Conservation (phyloP, 352 stramenopile genomes). For the Phytophthora cryptogea region DNA sequence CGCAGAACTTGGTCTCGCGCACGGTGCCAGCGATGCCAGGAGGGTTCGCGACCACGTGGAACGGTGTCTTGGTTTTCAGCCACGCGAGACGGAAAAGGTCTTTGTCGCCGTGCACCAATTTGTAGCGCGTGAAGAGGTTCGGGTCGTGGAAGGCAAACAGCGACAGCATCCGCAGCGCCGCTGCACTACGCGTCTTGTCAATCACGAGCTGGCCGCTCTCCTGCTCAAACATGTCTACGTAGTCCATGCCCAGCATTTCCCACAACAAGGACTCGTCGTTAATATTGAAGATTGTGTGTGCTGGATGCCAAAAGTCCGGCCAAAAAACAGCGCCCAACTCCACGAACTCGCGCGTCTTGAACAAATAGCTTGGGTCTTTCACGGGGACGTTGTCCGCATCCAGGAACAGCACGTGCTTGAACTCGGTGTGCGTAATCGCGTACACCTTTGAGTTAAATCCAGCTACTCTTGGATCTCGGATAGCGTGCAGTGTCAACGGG, state of each 20-base stretch:
- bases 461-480: constrained; percentile 30
- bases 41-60: constrained; percentile 56
- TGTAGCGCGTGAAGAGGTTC: constrained; percentile 39
- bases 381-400: constrained; percentile 61
- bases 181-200: constrained; percentile 20
- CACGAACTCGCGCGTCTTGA: constrained; percentile 40
- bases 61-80: constrained; percentile 48
- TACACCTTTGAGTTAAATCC: constrained; percentile 60
- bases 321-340: constrained; percentile 55
- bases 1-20: constrained; percentile 48
- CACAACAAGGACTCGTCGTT: constrained; percentile 49
- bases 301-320: constrained; percentile 46
- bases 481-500: constrained; percentile 33
- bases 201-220: constrained; percentile 54
- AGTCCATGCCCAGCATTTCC: constrained; percentile 45
- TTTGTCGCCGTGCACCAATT: constrained; percentile 57
- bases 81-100: constrained; percentile 64
- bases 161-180: constrained; percentile 33
- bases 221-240: constrained; percentile 38
- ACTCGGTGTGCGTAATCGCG: constrained; percentile 40
- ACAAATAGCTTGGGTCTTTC: constrained; percentile 55
- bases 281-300: constrained; percentile 67
- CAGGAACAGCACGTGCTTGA: constrained; percentile 51
- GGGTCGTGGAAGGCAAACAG: constrained; percentile 51
- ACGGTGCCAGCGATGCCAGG: constrained; percentile 43